phyloP scores from a whole-genome alignment of 139 green algal species.

The Tetratostichococcus sp. region DNA sequence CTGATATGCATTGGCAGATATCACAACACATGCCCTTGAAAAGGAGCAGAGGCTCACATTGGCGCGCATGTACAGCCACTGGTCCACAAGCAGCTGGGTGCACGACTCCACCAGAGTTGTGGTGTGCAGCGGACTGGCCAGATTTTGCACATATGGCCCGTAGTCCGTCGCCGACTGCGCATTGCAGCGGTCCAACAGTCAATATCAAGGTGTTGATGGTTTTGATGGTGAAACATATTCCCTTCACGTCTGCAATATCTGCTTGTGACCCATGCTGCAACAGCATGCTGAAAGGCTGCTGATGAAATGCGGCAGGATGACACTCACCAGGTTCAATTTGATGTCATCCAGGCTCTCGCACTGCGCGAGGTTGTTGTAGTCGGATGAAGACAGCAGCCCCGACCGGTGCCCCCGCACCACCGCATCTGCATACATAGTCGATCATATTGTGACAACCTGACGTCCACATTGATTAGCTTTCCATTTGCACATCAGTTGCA shows the following conservation, averaged over 20 bases:
- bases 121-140: slow-evolving; percentile 86
- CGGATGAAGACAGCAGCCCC: slow-evolving; percentile 79
- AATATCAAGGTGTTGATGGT: slow-evolving; percentile 2
- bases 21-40: too few relatives aligned
- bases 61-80: slow-evolving; percentile 86
- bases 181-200: background rate
- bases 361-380: slow-evolving; percentile 98
- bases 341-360: slow-evolving; percentile 98
- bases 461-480: background rate
- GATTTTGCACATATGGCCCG: slow-evolving; percentile 83
- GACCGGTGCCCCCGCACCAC: slow-evolving; percentile 88
- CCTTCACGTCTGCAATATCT: too few relatives aligned
- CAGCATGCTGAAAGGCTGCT: too few relatives aligned
- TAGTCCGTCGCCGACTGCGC: slow-evolving; percentile 88
- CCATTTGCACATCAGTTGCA: too few relatives aligned
- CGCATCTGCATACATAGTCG: slow-evolving; percentile 68
- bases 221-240: background rate
- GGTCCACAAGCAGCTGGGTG: slow-evolving; percentile 96
- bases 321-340: slow-evolving; percentile 93
- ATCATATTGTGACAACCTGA: background rate
- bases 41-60: slow-evolving; percentile 69
- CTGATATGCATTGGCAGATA: too few relatives aligned
- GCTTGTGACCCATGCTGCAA: too few relatives aligned
- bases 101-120: slow-evolving; percentile 92
- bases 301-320: too few relatives aligned